Evolutionary conservation across 306 rosid species (phyloP).

Genomic region (Rubus idaeus): DNA sequence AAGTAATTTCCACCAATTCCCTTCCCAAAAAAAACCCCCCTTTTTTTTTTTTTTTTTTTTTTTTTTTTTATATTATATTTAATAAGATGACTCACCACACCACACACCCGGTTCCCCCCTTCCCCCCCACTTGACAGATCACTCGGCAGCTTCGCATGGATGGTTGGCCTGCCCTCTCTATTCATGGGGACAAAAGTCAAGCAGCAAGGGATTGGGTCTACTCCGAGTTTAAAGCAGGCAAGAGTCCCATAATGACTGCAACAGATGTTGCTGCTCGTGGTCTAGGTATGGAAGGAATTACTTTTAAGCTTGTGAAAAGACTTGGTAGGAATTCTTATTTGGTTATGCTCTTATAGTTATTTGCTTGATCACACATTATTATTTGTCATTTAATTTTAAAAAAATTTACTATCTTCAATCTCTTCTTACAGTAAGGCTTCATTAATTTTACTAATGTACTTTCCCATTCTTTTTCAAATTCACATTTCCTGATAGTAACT

Average conservation of each 20-base stretch:
- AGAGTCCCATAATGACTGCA: constrained; percentile 98
- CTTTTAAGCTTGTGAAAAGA: constrained; percentile 15
- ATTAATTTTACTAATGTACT: background rate
- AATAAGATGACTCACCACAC: too few species aligned
- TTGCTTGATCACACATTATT: background rate
- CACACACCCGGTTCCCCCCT: too few species aligned
- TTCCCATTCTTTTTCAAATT: background rate
- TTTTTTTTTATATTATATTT: too few species aligned
- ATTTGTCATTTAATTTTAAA: background rate
- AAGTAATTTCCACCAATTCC: too few species aligned
- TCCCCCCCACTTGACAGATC: too few species aligned
- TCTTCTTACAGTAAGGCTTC: background rate
- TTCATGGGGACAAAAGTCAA: constrained; percentile 98
- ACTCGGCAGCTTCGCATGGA: constrained; percentile 97
- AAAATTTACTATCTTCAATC: background rate
- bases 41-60: too few species aligned
- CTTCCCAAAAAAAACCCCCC: too few species aligned
- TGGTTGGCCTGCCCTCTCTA: constrained; percentile 99
- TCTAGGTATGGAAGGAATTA: constrained; percentile 54
- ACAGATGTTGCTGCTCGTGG: constrained; percentile 99
- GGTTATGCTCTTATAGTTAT: constrained; percentile 3
- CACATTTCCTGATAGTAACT: background rate
- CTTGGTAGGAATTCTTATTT: constrained; percentile 23
- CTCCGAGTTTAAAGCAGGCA: constrained; percentile 92
- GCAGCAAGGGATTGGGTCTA: constrained; percentile 99